Base-by-base conservation (phyloP, 2,329 filamentous ascomycete genomes). In the Endoconidiophora laricicola region DNA sequence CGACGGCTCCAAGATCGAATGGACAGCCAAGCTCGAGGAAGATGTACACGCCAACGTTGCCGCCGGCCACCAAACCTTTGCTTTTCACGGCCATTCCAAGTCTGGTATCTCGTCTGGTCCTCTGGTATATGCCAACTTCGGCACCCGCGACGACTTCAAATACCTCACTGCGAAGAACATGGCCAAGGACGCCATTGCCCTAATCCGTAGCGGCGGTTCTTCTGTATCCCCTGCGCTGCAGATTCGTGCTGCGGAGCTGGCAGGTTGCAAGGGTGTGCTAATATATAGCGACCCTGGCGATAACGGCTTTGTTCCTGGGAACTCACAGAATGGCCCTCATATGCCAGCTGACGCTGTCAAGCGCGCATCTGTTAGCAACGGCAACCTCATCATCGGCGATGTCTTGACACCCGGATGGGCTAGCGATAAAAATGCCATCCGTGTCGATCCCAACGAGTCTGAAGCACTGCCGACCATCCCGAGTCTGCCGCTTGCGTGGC, bases 221-320 rank as follows among this genome's bases (percentile, higher is more conserved):
- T 78, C 90, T 59, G 69, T 68, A 2, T 83, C 93, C 60, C 70
- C 75, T 4, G 83, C 78, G 1, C 66, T 93, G 57, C 95, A 96
- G 63, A 76, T 98, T 58, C 94, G 90, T 65, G 84, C 85, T 7
- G 91, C 91, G 1, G 85, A 95, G 64, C 63, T 86, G 57, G 85
- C 83, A 12, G 91, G 91, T 1, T 91, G 87, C 55, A 78, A 73
- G 2, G 91, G 90, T 12, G 93, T 86, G 58, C 76, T 98, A 50
- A 84, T 94, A 52, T 98, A 95, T 67, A 94, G 82, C 47, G 91
- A 96, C 61, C 90, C 90, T 0, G 72, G 74, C 1, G 83, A 95
- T 46, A 83, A 94, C 60, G 87, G 87, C 1, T 91, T 88, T 58
- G 63, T 75, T 24, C 76, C 76, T 56, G 88, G 87, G 3, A 70